These are phyloP conservation scores for Babesia divergens DNA, from an alignment of 169 alveolate species.

Conservation along the genomic window DNA sequence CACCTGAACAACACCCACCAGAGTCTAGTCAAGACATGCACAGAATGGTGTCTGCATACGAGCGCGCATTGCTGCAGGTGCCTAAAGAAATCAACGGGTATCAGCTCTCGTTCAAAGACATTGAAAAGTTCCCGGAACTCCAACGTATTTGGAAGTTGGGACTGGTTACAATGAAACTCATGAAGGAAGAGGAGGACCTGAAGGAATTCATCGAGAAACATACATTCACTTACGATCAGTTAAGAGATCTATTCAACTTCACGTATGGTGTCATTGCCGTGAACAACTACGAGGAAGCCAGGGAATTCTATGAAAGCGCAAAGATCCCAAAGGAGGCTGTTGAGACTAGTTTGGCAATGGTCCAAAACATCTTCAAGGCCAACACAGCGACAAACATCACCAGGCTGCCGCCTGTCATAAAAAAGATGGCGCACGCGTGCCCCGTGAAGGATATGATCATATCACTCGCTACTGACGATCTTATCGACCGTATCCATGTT, in stretches of 20 bases:
- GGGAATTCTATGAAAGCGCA: constrained; percentile 53
- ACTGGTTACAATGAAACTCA: constrained; percentile 32
- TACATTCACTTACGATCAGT: constrained; percentile 44
- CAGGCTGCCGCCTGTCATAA: constrained; percentile 56
- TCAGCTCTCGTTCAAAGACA: constrained; percentile 29
- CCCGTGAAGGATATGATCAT: constrained; percentile 56
- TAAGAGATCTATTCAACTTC: constrained; percentile 45
- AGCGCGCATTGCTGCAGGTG: constrained; percentile 32
- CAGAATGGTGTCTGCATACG: constrained; percentile 23
- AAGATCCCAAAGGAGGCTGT: constrained; percentile 59
- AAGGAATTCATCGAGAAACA: constrained; percentile 33
- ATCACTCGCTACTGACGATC: constrained; percentile 53
- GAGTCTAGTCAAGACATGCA: background rate
- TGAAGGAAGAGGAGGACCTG: constrained; percentile 47
- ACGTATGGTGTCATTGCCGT: constrained; percentile 61
- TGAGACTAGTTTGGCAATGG: constrained; percentile 34
- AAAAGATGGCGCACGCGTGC: constrained; percentile 38
- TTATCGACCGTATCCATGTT: constrained; percentile 47
- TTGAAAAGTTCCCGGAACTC: constrained; percentile 42
- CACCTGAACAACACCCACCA: background rate
- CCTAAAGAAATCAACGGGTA: constrained; percentile 57
- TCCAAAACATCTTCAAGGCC: constrained; percentile 35
- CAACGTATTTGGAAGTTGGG: constrained; percentile 47
- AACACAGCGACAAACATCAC: constrained; percentile 54
- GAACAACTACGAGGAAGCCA: constrained; percentile 35